Evolutionary conservation across 345 rosid species (phyloP).

Genomic region (Acer saccharum): DNA sequence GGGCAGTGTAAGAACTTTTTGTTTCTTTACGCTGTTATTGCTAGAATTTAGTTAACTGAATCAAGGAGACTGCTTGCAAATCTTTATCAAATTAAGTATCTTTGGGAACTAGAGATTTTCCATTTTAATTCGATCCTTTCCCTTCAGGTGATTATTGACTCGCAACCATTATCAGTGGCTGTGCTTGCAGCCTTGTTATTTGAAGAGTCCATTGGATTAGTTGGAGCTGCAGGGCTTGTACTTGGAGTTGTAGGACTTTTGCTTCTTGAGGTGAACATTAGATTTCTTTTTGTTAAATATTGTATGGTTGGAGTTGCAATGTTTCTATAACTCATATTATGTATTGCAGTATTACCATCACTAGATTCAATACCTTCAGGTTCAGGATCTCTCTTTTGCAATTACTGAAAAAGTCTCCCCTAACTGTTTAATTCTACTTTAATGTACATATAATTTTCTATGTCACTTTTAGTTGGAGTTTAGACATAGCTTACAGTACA

Average conservation of each 20-base stretch:
- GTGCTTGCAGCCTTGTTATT: constrained; percentile 78
- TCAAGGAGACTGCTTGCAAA: neutral
- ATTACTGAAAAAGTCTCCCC: neutral
- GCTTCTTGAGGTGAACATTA: constrained; percentile 72
- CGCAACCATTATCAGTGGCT: constrained; percentile 91
- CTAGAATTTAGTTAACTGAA: neutral
- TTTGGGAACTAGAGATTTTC: neutral
- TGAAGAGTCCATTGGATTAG: constrained; percentile 80
- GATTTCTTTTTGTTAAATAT: neutral
- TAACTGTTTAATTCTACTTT: no score
- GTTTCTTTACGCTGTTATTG: constrained; percentile 14
- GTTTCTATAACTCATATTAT: neutral
- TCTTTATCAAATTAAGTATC: neutral
- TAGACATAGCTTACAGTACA: neutral
- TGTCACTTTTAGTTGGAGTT: neutral
- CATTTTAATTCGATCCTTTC: neutral
- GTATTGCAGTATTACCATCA: neutral
- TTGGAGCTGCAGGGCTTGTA: constrained; percentile 75
- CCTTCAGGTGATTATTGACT: constrained; percentile 86
- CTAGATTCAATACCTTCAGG: neutral
- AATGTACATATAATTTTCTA: neutral
- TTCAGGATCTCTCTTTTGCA: neutral
- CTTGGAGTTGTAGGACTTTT: constrained; percentile 87
- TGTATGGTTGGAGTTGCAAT: neutral
- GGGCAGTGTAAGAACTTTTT: constrained; percentile 67